These are phyloP conservation scores for Vitis hybrid DNA, from an alignment of 177 flowering plant genomes.

Conservation along the genomic window DNA sequence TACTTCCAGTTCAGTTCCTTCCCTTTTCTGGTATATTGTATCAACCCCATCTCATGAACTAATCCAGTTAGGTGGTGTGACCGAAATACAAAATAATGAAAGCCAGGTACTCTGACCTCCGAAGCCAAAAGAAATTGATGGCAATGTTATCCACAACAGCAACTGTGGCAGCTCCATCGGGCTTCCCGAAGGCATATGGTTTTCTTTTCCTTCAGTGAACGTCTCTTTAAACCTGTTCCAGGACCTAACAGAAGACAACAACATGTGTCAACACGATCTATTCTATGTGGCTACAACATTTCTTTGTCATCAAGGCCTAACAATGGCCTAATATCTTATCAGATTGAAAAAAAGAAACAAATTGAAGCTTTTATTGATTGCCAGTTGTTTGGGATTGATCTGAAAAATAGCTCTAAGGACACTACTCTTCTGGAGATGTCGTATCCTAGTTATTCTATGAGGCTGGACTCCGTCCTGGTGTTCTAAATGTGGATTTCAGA, in stretches of 20 bases:
- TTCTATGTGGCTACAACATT: slow-evolving; percentile 18
- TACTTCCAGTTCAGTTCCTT: slow-evolving; percentile 19
- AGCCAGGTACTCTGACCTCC: slow-evolving; percentile 29
- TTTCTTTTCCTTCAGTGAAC: slow-evolving; percentile 18
- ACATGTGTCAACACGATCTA: slow-evolving; percentile 11
- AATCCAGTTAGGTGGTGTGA: slow-evolving; percentile 20
- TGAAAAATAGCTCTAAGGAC: slow-evolving; percentile 22
- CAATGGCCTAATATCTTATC: slow-evolving; percentile 19
- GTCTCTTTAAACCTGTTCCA: slow-evolving; percentile 29
- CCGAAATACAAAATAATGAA: slow-evolving; percentile 38
- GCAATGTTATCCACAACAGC: slow-evolving; percentile 9
- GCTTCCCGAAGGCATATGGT: slow-evolving; percentile 22
- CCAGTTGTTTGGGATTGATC: slow-evolving; percentile 53
- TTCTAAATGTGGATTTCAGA: too few species aligned
- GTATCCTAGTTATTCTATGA: neutral
- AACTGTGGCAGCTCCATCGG: slow-evolving; percentile 15
- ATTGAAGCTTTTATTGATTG: slow-evolving; percentile 30
- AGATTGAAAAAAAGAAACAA: slow-evolving; percentile 25
- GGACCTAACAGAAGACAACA: slow-evolving; percentile 29
- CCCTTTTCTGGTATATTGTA: slow-evolving; percentile 40
- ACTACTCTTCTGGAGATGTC: slow-evolving; percentile 15
- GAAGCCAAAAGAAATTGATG: slow-evolving; percentile 25
- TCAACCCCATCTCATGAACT: slow-evolving; percentile 24
- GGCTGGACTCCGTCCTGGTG: too few species aligned
- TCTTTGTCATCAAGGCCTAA: slow-evolving; percentile 22